Evolutionary conservation across 148 eudicot genomes (phyloP).

Genomic region (Rhododendron williamsianum): DNA sequence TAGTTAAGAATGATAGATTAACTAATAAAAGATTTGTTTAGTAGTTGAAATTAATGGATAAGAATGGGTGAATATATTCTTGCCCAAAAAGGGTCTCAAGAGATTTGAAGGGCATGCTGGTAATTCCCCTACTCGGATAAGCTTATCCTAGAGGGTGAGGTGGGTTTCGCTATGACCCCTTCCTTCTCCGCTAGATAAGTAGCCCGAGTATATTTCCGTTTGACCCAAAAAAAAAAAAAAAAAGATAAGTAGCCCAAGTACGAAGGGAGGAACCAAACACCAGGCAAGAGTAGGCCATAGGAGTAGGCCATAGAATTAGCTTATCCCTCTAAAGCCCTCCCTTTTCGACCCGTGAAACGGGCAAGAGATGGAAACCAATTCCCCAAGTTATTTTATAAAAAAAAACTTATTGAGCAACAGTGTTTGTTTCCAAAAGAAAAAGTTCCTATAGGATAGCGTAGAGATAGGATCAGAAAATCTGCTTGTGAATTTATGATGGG

Average conservation of each 20-base stretch:
- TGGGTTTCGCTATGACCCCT: not conserved
- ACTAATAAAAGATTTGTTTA: too few species aligned
- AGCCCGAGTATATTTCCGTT: too few species aligned
- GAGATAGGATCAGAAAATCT: slow-evolving; percentile 1
- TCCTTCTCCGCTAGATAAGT: not conserved
- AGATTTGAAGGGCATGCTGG: too few species aligned
- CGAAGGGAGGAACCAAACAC: not conserved
- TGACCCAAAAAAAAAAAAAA: too few species aligned
- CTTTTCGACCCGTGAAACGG: not conserved
- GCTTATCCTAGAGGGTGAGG: not conserved
- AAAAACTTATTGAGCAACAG: not conserved
- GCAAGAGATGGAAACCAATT: not conserved
- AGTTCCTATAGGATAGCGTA: not conserved
- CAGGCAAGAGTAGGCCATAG: not conserved
- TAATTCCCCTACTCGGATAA: too few species aligned
- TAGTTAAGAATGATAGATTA: too few species aligned
- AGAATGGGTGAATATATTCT: too few species aligned
- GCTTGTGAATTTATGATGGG: not conserved
- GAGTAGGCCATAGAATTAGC: not conserved
- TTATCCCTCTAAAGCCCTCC: not conserved
- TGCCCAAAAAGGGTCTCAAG: too few species aligned
- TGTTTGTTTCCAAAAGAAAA: not conserved
- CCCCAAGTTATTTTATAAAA: not conserved
- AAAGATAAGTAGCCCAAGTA: too few species aligned
- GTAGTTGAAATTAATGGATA: too few species aligned